Conservation (phyloP, 192 early-diverging fungal genomes). For the Coemansia sp. region DNA sequence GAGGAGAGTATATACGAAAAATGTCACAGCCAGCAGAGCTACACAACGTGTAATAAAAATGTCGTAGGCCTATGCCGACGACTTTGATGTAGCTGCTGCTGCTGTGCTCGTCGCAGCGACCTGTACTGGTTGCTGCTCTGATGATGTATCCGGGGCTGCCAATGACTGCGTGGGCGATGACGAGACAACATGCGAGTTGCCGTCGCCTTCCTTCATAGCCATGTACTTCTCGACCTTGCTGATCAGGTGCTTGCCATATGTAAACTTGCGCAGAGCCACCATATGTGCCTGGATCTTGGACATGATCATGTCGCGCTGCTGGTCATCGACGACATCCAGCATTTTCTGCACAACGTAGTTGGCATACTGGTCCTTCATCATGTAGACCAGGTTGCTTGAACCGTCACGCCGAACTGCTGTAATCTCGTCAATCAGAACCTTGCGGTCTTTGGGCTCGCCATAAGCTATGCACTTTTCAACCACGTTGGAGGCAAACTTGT, state of each 20-base stretch:
- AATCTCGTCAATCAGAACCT: slow-evolving; percentile 91
- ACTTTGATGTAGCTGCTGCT: not conserved
- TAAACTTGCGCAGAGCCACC: slow-evolving; percentile 90
- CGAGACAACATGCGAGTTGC: not conserved
- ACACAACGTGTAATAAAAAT: not conserved
- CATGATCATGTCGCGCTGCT: slow-evolving; percentile 86
- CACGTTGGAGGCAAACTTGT: slow-evolving; percentile 99
- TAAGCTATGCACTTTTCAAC: slow-evolving; percentile 98
- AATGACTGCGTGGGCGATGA: slow-evolving; percentile 11
- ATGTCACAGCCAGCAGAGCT: too few relatives aligned
- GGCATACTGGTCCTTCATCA: slow-evolving; percentile 99
- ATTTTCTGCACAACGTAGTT: slow-evolving; percentile 99
- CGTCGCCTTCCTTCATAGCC: slow-evolving; percentile 15
- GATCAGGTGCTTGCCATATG: slow-evolving; percentile 97
- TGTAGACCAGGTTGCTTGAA: slow-evolving; percentile 78
- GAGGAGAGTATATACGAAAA: too few relatives aligned
- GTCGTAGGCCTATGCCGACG: not conserved
- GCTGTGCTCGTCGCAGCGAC: slow-evolving; percentile 3
- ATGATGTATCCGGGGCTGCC: not conserved
- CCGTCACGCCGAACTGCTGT: slow-evolving; percentile 74
- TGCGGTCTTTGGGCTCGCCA: slow-evolving; percentile 82
- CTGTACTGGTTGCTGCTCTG: slow-evolving; percentile 1
- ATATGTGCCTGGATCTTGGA: slow-evolving; percentile 91
- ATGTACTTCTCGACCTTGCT: slow-evolving; percentile 57
- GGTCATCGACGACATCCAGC: slow-evolving; percentile 93